Evolutionary conservation across 1,139 yeast species (phyloP), one percentile per base, ranked within the genome.

Genomic region (Debaryomyces nepalensis): DNA sequence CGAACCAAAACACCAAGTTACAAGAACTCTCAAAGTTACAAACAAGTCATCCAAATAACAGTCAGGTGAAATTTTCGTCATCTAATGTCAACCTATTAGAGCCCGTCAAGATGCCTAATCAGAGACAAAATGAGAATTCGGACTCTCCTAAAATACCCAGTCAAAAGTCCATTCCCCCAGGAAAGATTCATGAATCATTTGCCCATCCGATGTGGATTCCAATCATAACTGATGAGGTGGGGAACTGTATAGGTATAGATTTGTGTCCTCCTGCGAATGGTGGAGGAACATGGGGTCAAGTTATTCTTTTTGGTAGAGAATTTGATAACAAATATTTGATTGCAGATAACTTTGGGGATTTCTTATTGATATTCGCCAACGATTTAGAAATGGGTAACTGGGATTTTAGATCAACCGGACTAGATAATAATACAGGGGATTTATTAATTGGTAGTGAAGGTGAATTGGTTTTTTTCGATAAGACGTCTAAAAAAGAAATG

Each of bases 131-230:
- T 4, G 24, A 19, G 16, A 30, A 4, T 11, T 18, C 23, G 3
- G 21, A 27, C 30, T 11, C 26, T 4, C 18, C 36, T 10, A 34
- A 29, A 15, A 59, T 80, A 29, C 86, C 87, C n/a, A 61, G 57
- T 36, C 97, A 90, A 64, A 72, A 71, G 40, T 81, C 89, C 0
- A 73, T 86, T 10, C 98, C 98, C 4, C 87, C 88, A 12, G 82
- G 82, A 4, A 65, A 81, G 6, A 71, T 90, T 23, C 87, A 86
- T 56, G 72, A 77, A 2, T 81, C 80, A 1, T 91, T 87, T 65
- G 93, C 97, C 2, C 90, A 89, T 61, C 82, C 89, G 5, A 81
- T 79, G 57, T 91, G 98, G 98, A 84, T 91, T 42, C 98, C 98
- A 2, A 64, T 91, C 33, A 79, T 89, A 15, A 87, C 95, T 9